A percentile compares a stretch with the other conserved stretches of the same genome.
Conservation (phyloP, 768 basidiomycete species). For the Termitomyces sp. region DNA sequence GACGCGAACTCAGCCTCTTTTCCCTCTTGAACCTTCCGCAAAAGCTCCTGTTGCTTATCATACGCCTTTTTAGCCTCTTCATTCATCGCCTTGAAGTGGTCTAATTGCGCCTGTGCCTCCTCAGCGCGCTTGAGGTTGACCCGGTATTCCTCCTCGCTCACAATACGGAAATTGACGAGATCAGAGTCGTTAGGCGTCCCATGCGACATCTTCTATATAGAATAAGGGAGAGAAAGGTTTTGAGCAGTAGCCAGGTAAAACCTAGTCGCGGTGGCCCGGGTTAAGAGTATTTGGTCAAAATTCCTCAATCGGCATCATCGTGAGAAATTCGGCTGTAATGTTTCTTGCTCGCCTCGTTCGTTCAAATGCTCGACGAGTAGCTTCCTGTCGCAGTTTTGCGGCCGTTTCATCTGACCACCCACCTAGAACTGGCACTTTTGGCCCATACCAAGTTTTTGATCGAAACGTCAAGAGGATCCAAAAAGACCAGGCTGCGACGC, state of each 20-base stretch:
- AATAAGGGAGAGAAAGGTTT: neutral
- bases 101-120: conserved; percentile 27
- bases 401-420: conserved; percentile 42
- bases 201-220: conserved; percentile 10
- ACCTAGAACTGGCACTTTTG: conserved; percentile 41
- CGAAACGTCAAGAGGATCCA: conserved; percentile 73
- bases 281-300: neutral
- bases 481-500: conserved; percentile 65
- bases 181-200: conserved; percentile 11
- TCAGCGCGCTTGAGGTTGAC: conserved; percentile 25
- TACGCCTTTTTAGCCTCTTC: conserved; percentile 35
- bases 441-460: conserved; percentile 86
- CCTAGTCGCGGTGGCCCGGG: neutral
- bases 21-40: conserved; percentile 13
- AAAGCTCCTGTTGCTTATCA: conserved; percentile 13
- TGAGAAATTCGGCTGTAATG: conserved; percentile 18
- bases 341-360: conserved; percentile 17
- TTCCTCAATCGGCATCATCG: neutral
- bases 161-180: conserved; percentile 2
- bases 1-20: conserved; percentile 17
- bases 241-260: neutral
- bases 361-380: conserved; percentile 7
- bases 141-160: conserved; percentile 26
- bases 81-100: conserved; percentile 30
- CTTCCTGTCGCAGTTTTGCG: conserved; percentile 38